Percentiles rank a stretch among this genome's conserved stretches.
phyloP scores from a whole-genome alignment of 2,329 filamentous ascomycete species.

The Penicillium sp. region DNA sequence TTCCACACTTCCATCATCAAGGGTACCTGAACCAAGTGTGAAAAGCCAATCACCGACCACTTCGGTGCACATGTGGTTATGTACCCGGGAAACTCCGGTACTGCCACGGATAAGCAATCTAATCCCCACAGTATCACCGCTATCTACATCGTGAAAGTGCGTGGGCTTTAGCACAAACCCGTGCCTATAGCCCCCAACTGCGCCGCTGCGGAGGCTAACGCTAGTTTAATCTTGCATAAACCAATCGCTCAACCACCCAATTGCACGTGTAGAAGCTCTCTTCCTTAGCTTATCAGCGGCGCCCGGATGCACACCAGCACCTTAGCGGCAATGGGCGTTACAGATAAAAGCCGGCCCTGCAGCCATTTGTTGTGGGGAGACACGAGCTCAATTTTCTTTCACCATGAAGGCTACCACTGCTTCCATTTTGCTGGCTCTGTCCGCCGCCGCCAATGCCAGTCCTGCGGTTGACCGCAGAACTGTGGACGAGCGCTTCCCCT shows the following conservation, averaged over 20 bases:
- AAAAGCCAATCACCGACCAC: not conserved
- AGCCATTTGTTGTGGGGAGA: not conserved
- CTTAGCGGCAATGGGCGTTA: not conserved
- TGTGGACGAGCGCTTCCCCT: constrained; percentile 41
- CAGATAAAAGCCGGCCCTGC: not conserved
- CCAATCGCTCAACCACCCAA: constrained; percentile 1
- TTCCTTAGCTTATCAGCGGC: not conserved
- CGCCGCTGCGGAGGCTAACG: not conserved
- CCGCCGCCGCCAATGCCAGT: constrained; percentile 21
- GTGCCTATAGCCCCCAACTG: not conserved
- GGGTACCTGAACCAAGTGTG: not conserved
- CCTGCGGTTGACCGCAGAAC: constrained; percentile 38
- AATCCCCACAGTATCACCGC: not conserved
- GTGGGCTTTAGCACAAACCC: not conserved
- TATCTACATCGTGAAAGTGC: not conserved
- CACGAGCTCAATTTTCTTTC: constrained; percentile 2
- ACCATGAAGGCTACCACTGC: constrained; percentile 24
- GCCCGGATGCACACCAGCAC: not conserved
- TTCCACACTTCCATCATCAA: not conserved
- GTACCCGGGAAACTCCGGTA: not conserved
- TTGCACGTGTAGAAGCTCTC: constrained; percentile 1
- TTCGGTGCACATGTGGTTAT: not conserved
- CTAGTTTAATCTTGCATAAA: constrained; percentile 2
- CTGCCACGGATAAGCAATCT: not conserved
- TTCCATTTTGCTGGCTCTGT: constrained; percentile 21